Percentiles rank a stretch among this genome's conserved stretches.
phyloP scores from a whole-genome alignment of 2,329 filamentous ascomycete genomes.

The Hypoxylon rubiginosum region DNA sequence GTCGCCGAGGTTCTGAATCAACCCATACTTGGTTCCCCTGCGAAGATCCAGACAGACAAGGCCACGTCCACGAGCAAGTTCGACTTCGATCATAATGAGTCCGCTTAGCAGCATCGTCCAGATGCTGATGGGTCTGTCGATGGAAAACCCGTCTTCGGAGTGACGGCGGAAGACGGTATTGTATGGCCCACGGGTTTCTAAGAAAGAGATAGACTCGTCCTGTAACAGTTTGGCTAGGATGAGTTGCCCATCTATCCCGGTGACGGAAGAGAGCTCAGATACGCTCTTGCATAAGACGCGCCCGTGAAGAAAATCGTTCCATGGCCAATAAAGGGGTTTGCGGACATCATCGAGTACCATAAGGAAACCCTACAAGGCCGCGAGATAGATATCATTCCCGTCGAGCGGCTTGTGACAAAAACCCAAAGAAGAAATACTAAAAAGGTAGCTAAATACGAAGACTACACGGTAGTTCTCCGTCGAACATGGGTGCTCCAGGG shows the following conservation, averaged over 20 bases:
- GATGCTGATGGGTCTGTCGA: not conserved
- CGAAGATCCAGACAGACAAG: conserved; percentile 11
- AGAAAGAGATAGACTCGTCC: not conserved
- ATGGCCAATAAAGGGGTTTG: not conserved
- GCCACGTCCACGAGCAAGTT: not conserved
- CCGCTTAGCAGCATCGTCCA: conserved; percentile 1
- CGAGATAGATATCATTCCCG: too few relatives aligned
- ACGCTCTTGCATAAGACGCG: not conserved
- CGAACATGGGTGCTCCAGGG: too few relatives aligned
- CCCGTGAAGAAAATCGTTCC: not conserved
- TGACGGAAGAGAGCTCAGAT: not conserved
- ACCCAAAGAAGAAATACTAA: too few relatives aligned
- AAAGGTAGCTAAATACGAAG: too few relatives aligned
- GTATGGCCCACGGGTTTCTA: not conserved
- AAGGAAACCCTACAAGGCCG: too few relatives aligned
- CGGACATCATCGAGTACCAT: too few relatives aligned
- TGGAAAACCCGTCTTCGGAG: conserved; percentile 1
- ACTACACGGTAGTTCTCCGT: too few relatives aligned
- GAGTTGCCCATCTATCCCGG: not conserved
- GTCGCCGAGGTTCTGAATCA: not conserved
- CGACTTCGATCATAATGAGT: conserved; percentile 9
- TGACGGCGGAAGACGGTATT: not conserved
- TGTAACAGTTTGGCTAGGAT: not conserved
- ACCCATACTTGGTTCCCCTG: not conserved
- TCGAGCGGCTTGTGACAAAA: too few relatives aligned